phyloP scores from a whole-genome alignment of 179 eudicot species.

The Spinacia oleracea region DNA sequence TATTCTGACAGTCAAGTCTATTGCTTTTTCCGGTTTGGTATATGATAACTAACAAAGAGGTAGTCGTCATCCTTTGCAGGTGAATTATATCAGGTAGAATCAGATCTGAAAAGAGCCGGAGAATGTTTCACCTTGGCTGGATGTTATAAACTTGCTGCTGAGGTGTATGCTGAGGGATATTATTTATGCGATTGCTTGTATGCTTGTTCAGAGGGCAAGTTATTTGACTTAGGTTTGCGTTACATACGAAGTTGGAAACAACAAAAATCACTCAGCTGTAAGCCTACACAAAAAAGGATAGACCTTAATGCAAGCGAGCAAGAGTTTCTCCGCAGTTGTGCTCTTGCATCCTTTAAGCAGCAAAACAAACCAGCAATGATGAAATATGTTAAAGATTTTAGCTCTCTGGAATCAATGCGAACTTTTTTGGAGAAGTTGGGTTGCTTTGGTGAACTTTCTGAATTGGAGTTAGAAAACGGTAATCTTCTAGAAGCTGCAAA shows the following conservation, averaged over 20 bases:
- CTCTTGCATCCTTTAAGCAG: slow-evolving; percentile 31
- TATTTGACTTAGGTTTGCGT: slow-evolving; percentile 52
- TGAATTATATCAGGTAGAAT: slow-evolving; percentile 39
- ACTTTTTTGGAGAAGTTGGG: slow-evolving; percentile 37
- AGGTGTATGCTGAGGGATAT: slow-evolving; percentile 54
- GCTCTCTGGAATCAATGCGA: slow-evolving; percentile 40
- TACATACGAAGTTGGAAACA: slow-evolving; percentile 58
- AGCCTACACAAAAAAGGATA: background rate
- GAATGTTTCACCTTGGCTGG: slow-evolving; percentile 64
- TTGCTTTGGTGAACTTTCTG: slow-evolving; percentile 47
- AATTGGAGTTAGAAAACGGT: slow-evolving; percentile 46
- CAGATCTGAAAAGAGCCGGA: slow-evolving; percentile 48
- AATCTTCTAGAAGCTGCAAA: slow-evolving; percentile 52
- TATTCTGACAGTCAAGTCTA: background rate
- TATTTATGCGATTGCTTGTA: slow-evolving; percentile 49
- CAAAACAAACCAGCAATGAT: slow-evolving; percentile 42
- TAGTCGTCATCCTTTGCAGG: slow-evolving; percentile 34
- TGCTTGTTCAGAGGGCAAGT: slow-evolving; percentile 52
- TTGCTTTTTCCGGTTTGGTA: background rate
- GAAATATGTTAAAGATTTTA: slow-evolving; percentile 55
- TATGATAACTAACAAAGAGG: background rate
- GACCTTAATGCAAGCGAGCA: slow-evolving; percentile 29
- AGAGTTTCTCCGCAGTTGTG: slow-evolving; percentile 50
- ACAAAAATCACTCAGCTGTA: slow-evolving; percentile 19
- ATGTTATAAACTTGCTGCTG: slow-evolving; percentile 52